phyloP scores from a whole-genome alignment of 257 asterid species.

The Solanum sitiens region DNA sequence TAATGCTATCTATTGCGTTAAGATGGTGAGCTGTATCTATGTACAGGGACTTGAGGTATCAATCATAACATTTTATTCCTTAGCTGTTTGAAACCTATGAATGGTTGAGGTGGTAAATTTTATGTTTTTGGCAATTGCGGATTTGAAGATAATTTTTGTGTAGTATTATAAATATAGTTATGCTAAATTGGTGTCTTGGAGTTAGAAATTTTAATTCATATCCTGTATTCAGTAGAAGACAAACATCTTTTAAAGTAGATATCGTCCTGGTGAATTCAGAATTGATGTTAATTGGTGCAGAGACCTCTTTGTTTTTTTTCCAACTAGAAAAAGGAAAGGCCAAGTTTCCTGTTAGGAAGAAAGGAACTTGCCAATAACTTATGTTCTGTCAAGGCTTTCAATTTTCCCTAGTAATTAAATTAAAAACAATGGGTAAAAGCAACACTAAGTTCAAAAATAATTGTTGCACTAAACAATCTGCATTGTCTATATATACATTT shows the following conservation, averaged over 20 bases:
- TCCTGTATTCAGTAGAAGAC: no score
- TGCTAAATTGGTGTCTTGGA: neutral
- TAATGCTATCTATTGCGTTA: slow-evolving; percentile 36
- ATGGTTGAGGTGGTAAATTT: neutral
- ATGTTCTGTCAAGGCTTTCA: slow-evolving; percentile 12
- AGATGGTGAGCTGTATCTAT: neutral
- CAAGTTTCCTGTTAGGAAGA: no score
- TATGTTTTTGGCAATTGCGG: neutral
- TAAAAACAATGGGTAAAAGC: no score
- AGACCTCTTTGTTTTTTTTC: neutral
- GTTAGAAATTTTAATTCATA: neutral
- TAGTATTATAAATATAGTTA: neutral
- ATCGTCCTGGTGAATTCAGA: neutral
- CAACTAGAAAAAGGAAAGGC: no score
- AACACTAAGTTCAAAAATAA: no score
- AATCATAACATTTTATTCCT: neutral
- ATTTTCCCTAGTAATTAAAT: no score
- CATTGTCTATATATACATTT: no score
- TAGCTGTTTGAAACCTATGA: neutral
- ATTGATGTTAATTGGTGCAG: neutral
- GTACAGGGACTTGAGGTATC: neutral
- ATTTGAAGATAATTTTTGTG: neutral
- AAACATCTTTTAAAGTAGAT: neutral
- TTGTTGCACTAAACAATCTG: no score
- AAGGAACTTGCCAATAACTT: neutral